Base-by-base conservation (phyloP, 2,329 filamentous ascomycete genomes). In the Rugonectria rugulosa region DNA sequence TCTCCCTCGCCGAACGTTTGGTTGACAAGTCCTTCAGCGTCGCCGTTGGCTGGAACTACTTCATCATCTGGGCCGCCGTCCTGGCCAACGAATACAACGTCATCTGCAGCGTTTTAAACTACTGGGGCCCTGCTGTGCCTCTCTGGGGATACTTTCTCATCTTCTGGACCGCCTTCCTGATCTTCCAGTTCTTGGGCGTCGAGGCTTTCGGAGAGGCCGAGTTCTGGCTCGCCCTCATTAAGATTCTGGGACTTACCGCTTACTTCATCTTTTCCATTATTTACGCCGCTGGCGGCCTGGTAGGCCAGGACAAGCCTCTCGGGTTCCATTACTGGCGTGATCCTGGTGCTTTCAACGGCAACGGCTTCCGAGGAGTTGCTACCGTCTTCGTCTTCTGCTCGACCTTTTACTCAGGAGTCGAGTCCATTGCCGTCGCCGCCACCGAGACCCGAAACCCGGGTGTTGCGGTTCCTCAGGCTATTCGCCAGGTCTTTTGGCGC, bases 141-240 rank as follows among this genome's bases (percentile, higher is more conserved):
- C 75, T 82, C 68, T 91, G 77, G 88, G 88, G 78, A 57, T 92
- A 80, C 68, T 91, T 92, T 55, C 76, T 88, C 24, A 81, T 92
- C n/a, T 86, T 92, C 63, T 92, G 89, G 86, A 82, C 86, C n/a
- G 74, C 85, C 0, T 90, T 92, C 60, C 78, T 88, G 1, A 79
- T 75, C 0, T 85, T 92, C 55, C 90, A 92, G 65, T 79, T 92
- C 27, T 76, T 92, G 2, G 88, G 88, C 1, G 87, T 92, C 1
- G 84, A 87, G 63, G 85, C 87, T 4, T 93, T 92, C 68, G 90
- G 90, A 12, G 90, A 93, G 68, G 85, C 88, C 9, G 90, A 94
- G 68, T 92, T 92, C 68, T 92, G 89, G 88, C 82, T 92, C 53
- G 87, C 89, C 1, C 79, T 88, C 14, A 74, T 92, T 68, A 93